Conservation (phyloP, 148 eudicot genomes). For the Suaeda aralocaspica region DNA sequence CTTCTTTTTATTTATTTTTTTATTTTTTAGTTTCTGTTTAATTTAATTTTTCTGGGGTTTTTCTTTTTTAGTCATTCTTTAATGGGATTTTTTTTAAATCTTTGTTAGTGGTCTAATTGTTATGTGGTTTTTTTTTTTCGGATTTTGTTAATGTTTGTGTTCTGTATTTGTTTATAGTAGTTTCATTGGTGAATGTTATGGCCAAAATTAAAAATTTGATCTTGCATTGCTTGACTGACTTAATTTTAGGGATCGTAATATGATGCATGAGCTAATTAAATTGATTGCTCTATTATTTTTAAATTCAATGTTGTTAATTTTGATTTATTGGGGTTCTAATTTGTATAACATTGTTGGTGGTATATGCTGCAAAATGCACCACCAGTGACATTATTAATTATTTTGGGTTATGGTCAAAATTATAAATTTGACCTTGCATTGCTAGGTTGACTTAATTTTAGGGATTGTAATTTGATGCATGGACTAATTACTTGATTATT, state of each 20-base stretch:
- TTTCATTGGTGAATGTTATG: too few relatives aligned
- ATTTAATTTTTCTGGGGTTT: neutral
- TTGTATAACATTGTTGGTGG: too few relatives aligned
- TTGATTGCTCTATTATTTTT: neutral
- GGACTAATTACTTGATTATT: neutral
- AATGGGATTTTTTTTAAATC: neutral
- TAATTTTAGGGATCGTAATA: neutral
- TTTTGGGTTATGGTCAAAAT: too few relatives aligned
- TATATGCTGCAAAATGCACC: too few relatives aligned
- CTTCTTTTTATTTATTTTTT: neutral
- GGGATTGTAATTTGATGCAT: neutral
- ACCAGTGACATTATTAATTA: too few relatives aligned
- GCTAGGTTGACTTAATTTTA: neutral
- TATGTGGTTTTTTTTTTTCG: neutral
- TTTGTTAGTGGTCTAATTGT: neutral
- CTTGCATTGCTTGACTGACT: too few relatives aligned
- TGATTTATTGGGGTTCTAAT: constrained; percentile 23
- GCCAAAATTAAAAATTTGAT: too few relatives aligned
- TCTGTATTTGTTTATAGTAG: too few relatives aligned
- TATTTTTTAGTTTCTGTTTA: neutral
- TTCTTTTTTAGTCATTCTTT: neutral
- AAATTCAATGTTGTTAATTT: too few relatives aligned
- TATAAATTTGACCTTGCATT: too few relatives aligned
- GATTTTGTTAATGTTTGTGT: neutral
- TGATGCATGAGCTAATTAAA: neutral